phyloP scores from a whole-genome alignment of 75 land plant genomes.

The Larix kaempferi region DNA sequence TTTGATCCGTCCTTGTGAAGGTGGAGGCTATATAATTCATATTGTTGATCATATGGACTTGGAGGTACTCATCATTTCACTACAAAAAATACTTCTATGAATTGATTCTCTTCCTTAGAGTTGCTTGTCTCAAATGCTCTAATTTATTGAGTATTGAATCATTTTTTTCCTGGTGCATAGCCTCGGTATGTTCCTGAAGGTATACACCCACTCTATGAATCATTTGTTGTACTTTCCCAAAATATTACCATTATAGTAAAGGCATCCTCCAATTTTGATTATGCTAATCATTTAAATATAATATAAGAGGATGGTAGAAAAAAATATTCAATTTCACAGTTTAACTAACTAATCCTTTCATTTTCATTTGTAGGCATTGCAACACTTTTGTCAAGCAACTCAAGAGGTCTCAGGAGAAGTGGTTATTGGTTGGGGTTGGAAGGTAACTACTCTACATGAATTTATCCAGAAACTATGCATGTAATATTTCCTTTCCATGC shows the following conservation, averaged over 20 bases:
- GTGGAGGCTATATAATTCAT: slow-evolving; percentile 67
- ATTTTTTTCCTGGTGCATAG: slow-evolving; percentile 19
- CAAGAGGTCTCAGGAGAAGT: slow-evolving; percentile 81
- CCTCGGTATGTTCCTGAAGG: slow-evolving; percentile 90
- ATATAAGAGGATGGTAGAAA: neutral
- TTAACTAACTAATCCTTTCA: neutral
- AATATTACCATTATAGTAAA: slow-evolving; percentile 87
- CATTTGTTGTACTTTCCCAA: slow-evolving; percentile 90
- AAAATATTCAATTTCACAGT: too few relatives aligned
- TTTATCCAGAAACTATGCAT: too few relatives aligned
- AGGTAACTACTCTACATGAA: slow-evolving; percentile 73
- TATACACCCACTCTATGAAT: slow-evolving; percentile 89
- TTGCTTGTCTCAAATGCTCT: too few relatives aligned
- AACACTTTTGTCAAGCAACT: slow-evolving; percentile 66
- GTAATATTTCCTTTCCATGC: too few relatives aligned
- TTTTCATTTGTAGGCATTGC: too few relatives aligned
- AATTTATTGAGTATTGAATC: neutral
- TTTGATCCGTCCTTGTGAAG: slow-evolving; percentile 66
- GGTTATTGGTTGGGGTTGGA: slow-evolving; percentile 60
- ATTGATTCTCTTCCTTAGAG: too few relatives aligned
- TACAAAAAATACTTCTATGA: too few relatives aligned
- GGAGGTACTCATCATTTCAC: slow-evolving; percentile 30
- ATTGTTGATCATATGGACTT: slow-evolving; percentile 70
- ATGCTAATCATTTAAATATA: neutral
- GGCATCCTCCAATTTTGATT: neutral